Base-by-base conservation (phyloP, 192 early-diverging fungal genomes). In the Coemansia sp. region DNA sequence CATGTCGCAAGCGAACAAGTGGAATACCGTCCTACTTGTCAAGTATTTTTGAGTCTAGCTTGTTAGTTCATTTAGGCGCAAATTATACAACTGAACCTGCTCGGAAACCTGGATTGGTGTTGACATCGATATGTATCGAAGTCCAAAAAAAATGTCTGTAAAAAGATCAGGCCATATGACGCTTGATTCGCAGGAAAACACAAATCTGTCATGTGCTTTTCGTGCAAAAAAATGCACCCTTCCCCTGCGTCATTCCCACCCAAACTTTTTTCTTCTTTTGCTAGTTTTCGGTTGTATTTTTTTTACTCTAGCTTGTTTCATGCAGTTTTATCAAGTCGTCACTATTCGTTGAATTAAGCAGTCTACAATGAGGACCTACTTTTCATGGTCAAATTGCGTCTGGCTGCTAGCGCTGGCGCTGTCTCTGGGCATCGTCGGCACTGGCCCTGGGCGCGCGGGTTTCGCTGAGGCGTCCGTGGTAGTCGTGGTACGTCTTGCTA, bases 11-110 rank as follows among this genome's bases (percentile, higher is more conserved):
- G 65, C 33, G 54, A 54, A 58, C 76, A 79, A 79, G 76, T 79
- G 69, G 76, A 79, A 67, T 67, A 71, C 47, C 58, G 29, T 79
- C 76, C 69, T 64, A 79, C 76, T 79, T 79, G 76, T 55, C 27
- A 56, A 44, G 4, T 70, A 28, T 53, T 45, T n/a, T n/a, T n/a
- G n/a, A n/a, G n/a, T n/a, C n/a, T n/a, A n/a, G n/a, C n/a, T n/a
- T n/a, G n/a, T n/a, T n/a, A n/a, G n/a, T n/a, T n/a, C n/a, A n/a
- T n/a, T n/a, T n/a, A n/a, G n/a, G n/a, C n/a, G n/a, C n/a, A n/a
- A n/a, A n/a, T n/a, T n/a, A n/a, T n/a, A n/a, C n/a, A n/a, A n/a
- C n/a, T n/a, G n/a, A n/a, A n/a, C n/a, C n/a, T n/a, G n/a, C n/a
- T n/a, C n/a, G n/a, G n/a, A n/a, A n/a, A n/a, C n/a, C n/a, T n/a